Conservation (phyloP, 345 rosid species). For the Salix suchowensis region DNA sequence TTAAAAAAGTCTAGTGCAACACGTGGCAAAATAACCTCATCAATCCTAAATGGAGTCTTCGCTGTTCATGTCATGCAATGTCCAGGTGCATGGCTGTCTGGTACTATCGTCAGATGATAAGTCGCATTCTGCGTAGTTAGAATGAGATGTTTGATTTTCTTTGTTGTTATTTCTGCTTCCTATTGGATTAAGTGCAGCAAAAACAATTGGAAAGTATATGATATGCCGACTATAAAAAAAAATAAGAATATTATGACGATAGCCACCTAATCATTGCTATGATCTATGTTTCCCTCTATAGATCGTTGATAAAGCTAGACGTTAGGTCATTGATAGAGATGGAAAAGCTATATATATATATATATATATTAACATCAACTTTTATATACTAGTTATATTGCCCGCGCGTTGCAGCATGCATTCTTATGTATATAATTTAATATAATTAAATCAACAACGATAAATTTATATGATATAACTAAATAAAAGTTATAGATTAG, state of each 20-base stretch:
- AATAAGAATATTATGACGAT: background rate
- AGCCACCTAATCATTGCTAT: background rate
- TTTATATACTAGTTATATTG: too few relatives aligned
- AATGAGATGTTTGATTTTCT: background rate
- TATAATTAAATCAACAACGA: too few relatives aligned
- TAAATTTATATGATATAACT: too few relatives aligned
- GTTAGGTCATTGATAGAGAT: conserved; percentile 9
- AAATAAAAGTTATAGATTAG: too few relatives aligned
- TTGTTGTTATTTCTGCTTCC: background rate
- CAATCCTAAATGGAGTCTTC: background rate
- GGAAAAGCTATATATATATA: background rate
- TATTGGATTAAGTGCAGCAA: background rate
- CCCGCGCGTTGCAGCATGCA: too few relatives aligned
- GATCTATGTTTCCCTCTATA: background rate
- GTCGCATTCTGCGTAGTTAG: background rate
- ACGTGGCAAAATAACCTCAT: too few relatives aligned
- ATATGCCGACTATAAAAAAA: background rate
- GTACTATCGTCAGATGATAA: background rate
- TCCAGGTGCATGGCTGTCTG: background rate
- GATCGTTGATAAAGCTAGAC: background rate
- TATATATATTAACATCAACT: background rate
- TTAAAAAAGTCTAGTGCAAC: too few relatives aligned
- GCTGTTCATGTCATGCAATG: background rate
- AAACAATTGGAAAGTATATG: background rate
- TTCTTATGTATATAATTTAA: too few relatives aligned